Conservation (phyloP, 306 rosid species). For the Fragaria vesca region DNA sequence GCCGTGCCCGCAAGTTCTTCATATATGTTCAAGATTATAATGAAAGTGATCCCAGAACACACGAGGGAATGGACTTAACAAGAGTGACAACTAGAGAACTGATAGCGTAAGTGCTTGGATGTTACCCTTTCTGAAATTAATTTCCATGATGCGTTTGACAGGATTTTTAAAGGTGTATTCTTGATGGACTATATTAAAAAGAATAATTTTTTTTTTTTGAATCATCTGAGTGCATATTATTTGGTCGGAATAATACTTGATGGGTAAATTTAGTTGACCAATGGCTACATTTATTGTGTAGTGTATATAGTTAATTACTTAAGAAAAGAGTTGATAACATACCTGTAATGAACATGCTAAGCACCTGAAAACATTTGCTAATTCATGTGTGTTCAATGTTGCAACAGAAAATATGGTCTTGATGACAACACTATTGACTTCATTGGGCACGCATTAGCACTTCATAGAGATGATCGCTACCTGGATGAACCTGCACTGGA, state of each 20-base stretch:
- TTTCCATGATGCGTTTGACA: neutral
- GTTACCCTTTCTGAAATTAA: constrained; percentile 11
- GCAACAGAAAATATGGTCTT: constrained; percentile 88
- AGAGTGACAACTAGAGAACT: constrained; percentile 79
- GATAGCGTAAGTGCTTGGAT: constrained; percentile 58
- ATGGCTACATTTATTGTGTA: neutral
- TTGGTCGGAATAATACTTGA: neutral
- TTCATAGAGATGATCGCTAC: constrained; percentile 90
- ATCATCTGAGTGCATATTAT: neutral
- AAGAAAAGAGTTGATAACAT: neutral
- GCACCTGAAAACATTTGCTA: constrained; percentile 9
- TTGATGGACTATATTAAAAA: neutral
- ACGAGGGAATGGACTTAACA: constrained; percentile 85
- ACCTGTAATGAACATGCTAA: constrained; percentile 11
- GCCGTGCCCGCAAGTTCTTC: constrained; percentile 93
- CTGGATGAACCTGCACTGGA: constrained; percentile 86
- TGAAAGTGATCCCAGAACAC: constrained; percentile 83
- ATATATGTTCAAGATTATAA: constrained; percentile 75
- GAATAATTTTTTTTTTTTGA: no score
- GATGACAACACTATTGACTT: constrained; percentile 88
- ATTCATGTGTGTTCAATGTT: constrained; percentile 29
- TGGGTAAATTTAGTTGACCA: neutral
- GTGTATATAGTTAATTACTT: neutral
- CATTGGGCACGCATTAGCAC: constrained; percentile 98
- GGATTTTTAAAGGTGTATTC: neutral